Evolutionary conservation across 257 asterid genomes (phyloP).

Genomic region (Cordia subcordata): DNA sequence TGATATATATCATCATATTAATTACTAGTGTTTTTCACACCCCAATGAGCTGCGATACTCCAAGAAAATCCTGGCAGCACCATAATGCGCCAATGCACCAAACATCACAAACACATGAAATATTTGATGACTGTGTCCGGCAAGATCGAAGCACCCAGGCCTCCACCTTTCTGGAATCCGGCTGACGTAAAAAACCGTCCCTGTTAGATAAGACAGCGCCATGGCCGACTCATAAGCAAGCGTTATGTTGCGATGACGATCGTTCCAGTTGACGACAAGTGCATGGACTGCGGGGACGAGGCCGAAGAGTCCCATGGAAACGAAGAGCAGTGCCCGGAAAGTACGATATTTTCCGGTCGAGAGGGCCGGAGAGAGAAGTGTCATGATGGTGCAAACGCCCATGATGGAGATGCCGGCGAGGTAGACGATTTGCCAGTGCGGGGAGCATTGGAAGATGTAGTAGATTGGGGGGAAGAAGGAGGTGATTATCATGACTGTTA

Average conservation of each 20-base stretch:
- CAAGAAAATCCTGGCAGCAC: slow-evolving; percentile 70
- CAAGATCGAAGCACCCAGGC: slow-evolving; percentile 87
- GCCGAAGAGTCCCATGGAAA: slow-evolving; percentile 85
- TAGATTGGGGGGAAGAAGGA: slow-evolving; percentile 93
- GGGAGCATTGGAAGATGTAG: slow-evolving; percentile 87
- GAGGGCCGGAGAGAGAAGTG: slow-evolving; percentile 73
- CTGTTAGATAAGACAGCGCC: slow-evolving; percentile 72
- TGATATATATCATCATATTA: too few species aligned
- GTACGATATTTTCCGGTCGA: slow-evolving; percentile 55
- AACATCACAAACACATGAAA: slow-evolving; percentile 79
- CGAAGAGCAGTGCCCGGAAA: slow-evolving; percentile 58
- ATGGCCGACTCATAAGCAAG: slow-evolving; percentile 60
- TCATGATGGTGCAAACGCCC: slow-evolving; percentile 60
- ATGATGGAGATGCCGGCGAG: slow-evolving; percentile 61
- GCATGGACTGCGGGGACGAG: slow-evolving; percentile 70
- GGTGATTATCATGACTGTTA: slow-evolving; percentile 88
- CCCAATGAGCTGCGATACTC: slow-evolving; percentile 42
- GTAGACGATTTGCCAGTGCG: slow-evolving; percentile 71
- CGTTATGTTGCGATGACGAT: slow-evolving; percentile 55
- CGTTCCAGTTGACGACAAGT: slow-evolving; percentile 56
- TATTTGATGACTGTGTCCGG: slow-evolving; percentile 94
- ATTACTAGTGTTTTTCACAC: slow-evolving; percentile 24
- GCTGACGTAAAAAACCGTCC: slow-evolving; percentile 58
- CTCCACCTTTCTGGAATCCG: slow-evolving; percentile 82
- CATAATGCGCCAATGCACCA: slow-evolving; percentile 94